These are phyloP conservation scores for Coriolopsis trogii DNA, from an alignment of 1,284 basidiomycete species.

Conservation along the genomic window DNA sequence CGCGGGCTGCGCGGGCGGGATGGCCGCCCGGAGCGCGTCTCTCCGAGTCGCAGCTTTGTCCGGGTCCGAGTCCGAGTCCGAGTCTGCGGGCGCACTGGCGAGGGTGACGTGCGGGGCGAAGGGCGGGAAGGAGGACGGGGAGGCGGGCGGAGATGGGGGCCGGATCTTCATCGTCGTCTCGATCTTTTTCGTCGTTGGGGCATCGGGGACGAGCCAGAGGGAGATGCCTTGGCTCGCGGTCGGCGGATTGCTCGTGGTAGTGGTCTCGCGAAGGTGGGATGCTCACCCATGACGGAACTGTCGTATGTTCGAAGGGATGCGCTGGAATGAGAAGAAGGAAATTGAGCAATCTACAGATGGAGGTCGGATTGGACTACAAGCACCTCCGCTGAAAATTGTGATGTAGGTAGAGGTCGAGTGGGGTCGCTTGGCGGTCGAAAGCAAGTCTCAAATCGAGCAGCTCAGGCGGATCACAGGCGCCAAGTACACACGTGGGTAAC, in stretches of 20 bases:
- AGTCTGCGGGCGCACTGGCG: too few relatives aligned
- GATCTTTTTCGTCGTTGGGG: slow-evolving; percentile 42
- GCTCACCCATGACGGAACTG: slow-evolving; percentile 4
- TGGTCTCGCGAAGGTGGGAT: neutral
- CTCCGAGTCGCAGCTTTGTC: too few relatives aligned
- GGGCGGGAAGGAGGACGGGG: slow-evolving; percentile 52
- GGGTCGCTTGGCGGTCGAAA: neutral
- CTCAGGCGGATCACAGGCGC: neutral
- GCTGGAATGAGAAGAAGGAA: too few relatives aligned
- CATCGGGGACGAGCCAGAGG: slow-evolving; percentile 65
- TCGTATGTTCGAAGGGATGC: too few relatives aligned
- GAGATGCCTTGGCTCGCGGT: slow-evolving; percentile 45
- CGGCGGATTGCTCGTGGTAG: neutral
- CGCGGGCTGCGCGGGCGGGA: slow-evolving; percentile 39
- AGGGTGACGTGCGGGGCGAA: slow-evolving; percentile 76
- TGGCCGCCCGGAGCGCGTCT: slow-evolving; percentile 42
- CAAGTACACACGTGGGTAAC: neutral
- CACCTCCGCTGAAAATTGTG: too few relatives aligned
- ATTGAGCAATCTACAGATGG: too few relatives aligned
- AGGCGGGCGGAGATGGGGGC: slow-evolving; percentile 30
- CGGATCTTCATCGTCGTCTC: slow-evolving; percentile 47
- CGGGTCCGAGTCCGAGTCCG: slow-evolving; percentile 40
- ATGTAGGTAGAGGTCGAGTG: too few relatives aligned
- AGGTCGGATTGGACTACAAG: too few relatives aligned
- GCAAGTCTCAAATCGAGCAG: neutral